A percentile compares a stretch with the other conserved stretches of the same genome.
phyloP scores from a whole-genome alignment of 2,329 filamentous ascomycete genomes.

The Teratosphaeria epicoccoides region DNA sequence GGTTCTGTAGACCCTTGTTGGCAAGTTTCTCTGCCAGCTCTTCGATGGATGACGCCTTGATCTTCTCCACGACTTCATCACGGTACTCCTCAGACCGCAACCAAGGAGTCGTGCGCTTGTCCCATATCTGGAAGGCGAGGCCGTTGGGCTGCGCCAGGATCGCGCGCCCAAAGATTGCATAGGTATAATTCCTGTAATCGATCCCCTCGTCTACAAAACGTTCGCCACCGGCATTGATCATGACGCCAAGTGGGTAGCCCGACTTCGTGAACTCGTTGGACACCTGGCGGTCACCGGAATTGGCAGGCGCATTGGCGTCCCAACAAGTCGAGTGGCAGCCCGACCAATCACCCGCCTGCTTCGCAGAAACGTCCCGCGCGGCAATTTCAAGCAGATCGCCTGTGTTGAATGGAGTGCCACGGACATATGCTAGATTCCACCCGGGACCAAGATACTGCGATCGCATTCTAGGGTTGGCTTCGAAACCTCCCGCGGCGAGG shows the following conservation, averaged over 20 bases:
- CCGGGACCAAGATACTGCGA: constrained; percentile 45
- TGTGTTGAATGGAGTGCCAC: constrained; percentile 55
- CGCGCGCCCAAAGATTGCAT: constrained; percentile 53
- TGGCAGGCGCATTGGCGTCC: constrained; percentile 50
- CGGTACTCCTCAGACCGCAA: constrained; percentile 53
- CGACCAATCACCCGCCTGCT: constrained; percentile 29
- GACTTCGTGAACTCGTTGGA: constrained; percentile 61
- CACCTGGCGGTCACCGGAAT: constrained; percentile 46
- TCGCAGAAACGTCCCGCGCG: constrained; percentile 36
- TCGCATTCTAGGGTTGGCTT: constrained; percentile 49
- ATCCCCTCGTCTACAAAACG: constrained; percentile 58
- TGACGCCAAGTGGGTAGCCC: constrained; percentile 56
- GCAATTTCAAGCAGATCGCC: constrained; percentile 49
- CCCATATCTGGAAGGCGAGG: constrained; percentile 56
- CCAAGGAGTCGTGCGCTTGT: constrained; percentile 41
- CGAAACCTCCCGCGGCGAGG: constrained; percentile 53
- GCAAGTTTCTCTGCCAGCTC: constrained; percentile 45
- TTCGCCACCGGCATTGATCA: constrained; percentile 49
- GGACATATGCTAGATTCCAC: constrained; percentile 53
- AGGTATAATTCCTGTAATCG: constrained; percentile 57
- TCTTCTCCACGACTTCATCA: constrained; percentile 45
- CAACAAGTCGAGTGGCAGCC: constrained; percentile 56
- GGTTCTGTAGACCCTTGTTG: constrained; percentile 37
- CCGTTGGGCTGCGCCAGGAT: constrained; percentile 50
- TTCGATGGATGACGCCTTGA: constrained; percentile 41